phyloP scores from a whole-genome alignment of 768 basidiomycete species.

The button mushroom (Agaricus bisporus) region DNA sequence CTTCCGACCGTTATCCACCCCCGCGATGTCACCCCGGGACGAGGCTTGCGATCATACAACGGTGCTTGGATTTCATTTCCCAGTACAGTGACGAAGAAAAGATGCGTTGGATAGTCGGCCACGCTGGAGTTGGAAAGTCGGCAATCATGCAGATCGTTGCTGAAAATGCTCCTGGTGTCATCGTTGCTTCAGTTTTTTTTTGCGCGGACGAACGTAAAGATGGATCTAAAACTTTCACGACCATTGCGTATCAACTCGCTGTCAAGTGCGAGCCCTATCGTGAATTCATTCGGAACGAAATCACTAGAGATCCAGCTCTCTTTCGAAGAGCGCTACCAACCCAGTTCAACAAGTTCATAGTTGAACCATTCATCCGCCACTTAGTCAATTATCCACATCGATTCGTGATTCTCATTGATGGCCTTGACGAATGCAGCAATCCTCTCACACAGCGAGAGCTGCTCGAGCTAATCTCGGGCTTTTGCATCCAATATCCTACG shows the following conservation, averaged over 20 bases:
- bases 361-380: not conserved
- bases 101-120: not conserved
- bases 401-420: not conserved
- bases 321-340: not conserved
- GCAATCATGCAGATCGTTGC: not conserved
- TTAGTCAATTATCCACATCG: not conserved
- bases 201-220: not conserved
- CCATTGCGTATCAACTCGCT: not conserved
- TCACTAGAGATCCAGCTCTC: not conserved
- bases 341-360: not conserved
- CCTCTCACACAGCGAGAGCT: conserved; percentile 12
- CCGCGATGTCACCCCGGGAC: not conserved
- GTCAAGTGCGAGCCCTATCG: not conserved
- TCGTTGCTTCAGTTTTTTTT: not conserved
- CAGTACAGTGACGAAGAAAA: too few species aligned
- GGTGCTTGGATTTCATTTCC: not conserved
- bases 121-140: not conserved
- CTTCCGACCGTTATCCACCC: not conserved
- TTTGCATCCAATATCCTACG: not conserved
- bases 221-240: not conserved
- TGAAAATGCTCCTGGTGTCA: not conserved
- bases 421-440: not conserved
- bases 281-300: not conserved
- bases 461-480: conserved; percentile 7
- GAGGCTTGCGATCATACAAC: not conserved